phyloP scores from a whole-genome alignment of 1,284 basidiomycete genomes.

The Malassezia equina region DNA sequence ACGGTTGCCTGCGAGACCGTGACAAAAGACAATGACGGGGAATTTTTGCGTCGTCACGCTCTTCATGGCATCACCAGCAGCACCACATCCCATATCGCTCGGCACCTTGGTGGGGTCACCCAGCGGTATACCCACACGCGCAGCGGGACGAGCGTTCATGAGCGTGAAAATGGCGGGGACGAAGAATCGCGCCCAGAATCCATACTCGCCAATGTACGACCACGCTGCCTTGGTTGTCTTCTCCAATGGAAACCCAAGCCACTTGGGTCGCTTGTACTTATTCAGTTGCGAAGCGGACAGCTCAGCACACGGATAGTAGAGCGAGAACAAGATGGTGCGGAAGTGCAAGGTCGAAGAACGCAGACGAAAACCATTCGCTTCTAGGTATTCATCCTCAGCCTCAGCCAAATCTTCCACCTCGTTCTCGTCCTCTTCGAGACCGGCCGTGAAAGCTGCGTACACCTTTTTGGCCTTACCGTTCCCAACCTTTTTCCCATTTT shows the following conservation, averaged over 20 bases:
- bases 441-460: background rate
- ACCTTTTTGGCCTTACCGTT: slow-evolving; percentile 20
- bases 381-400: background rate
- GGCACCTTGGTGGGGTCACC: slow-evolving; percentile 23
- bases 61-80: background rate
- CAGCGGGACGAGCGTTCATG: slow-evolving; percentile 18
- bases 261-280: slow-evolving; percentile 20
- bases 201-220: slow-evolving; percentile 35
- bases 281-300: slow-evolving; percentile 15
- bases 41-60: slow-evolving; percentile 14
- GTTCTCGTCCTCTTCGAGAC: background rate
- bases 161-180: slow-evolving; percentile 27
- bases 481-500: slow-evolving; percentile 18
- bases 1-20: slow-evolving; percentile 36
- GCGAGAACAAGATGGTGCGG: slow-evolving; percentile 33
- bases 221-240: slow-evolving; percentile 22
- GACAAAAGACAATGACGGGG: slow-evolving; percentile 36
- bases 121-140: slow-evolving; percentile 23
- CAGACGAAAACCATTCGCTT: slow-evolving; percentile 10
- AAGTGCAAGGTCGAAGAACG: slow-evolving; percentile 29
- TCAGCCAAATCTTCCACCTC: background rate
- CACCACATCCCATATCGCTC: background rate
- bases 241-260: slow-evolving; percentile 29
- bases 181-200: slow-evolving; percentile 21
- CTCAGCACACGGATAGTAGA: slow-evolving; percentile 28